Conservation (phyloP, 352 stramenopile species). For the Globisporangium spiculum region DNA sequence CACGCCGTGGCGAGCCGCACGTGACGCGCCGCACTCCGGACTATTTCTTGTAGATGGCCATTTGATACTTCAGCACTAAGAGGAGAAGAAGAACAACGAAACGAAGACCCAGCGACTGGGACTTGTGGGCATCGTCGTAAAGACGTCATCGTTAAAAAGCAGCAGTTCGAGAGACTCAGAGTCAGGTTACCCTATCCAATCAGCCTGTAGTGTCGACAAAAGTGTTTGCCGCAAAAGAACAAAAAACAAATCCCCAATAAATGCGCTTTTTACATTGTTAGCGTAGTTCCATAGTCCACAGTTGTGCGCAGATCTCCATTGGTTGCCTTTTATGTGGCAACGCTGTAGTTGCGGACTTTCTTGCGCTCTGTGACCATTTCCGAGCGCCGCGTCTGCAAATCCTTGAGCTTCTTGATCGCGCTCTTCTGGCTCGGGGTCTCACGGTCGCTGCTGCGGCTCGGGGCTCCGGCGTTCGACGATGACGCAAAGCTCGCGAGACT, state of each 20-base stretch:
- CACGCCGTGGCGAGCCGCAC: conserved; percentile 90
- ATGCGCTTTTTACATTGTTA: background rate
- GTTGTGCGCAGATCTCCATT: background rate
- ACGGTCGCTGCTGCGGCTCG: conserved; percentile 38
- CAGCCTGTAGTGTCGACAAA: background rate
- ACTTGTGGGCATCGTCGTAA: background rate
- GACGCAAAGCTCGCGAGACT: conserved; percentile 36
- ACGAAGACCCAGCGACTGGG: background rate
- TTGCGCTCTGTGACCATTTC: conserved; percentile 78
- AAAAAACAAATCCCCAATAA: background rate
- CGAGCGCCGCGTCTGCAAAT: conserved; percentile 65
- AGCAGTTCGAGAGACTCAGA: background rate
- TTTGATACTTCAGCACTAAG: background rate
- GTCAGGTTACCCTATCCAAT: background rate
- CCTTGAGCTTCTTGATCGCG: conserved; percentile 64
- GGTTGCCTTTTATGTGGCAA: conserved; percentile 25
- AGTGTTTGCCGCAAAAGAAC: background rate
- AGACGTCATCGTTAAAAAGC: background rate
- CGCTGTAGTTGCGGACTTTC: conserved; percentile 79
- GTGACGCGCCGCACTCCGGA: conserved; percentile 92
- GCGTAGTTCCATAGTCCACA: background rate
- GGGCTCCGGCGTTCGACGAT: background rate
- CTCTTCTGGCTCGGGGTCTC: conserved; percentile 61
- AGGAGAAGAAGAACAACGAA: background rate
- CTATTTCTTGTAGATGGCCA: conserved; percentile 90